Evolutionary conservation across 1,284 basidiomycete species (phyloP).

Genomic region (Pyrrhoderma lamaoense): DNA sequence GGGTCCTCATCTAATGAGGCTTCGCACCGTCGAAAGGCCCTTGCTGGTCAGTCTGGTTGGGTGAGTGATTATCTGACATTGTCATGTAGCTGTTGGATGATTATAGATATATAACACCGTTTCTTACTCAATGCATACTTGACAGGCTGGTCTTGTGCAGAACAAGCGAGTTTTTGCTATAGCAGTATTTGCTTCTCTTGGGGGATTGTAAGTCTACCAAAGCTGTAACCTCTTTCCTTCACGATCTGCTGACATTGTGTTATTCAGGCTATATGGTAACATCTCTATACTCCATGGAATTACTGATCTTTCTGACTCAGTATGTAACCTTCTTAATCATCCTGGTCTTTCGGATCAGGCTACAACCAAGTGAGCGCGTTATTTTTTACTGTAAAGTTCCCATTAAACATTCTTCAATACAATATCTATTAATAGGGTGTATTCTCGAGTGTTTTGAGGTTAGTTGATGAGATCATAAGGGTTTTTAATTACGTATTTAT

Average conservation of each 20-base stretch:
- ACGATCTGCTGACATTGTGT: background rate
- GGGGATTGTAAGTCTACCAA: conserved; percentile 49
- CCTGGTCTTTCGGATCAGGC: conserved; percentile 28
- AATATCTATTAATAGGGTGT: conserved; percentile 40
- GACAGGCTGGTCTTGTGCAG: conserved; percentile 51
- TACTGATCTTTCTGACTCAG: background rate
- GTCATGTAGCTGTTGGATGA: background rate
- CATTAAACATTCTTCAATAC: background rate
- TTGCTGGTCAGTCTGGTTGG: conserved; percentile 62
- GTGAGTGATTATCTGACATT: conserved; percentile 29
- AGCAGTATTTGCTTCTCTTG: conserved; percentile 65
- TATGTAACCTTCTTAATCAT: background rate
- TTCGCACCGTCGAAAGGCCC: conserved; percentile 23
- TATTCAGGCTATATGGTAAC: conserved; percentile 44
- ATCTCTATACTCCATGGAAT: background rate
- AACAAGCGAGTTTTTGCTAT: conserved; percentile 56
- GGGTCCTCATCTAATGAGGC: conserved; percentile 1
- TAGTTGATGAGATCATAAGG: conserved; percentile 18
- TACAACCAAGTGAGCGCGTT: conserved; percentile 49
- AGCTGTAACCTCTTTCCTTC: background rate
- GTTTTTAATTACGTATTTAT: conserved; percentile 1
- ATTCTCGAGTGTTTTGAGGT: conserved; percentile 64
- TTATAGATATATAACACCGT: background rate
- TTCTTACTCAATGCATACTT: background rate
- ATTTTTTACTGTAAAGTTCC: background rate